Evolutionary conservation across 176 grass and related monocot genomes (phyloP), one percentile per base, ranked within the genome.

Genomic region (Lolium perenne): DNA sequence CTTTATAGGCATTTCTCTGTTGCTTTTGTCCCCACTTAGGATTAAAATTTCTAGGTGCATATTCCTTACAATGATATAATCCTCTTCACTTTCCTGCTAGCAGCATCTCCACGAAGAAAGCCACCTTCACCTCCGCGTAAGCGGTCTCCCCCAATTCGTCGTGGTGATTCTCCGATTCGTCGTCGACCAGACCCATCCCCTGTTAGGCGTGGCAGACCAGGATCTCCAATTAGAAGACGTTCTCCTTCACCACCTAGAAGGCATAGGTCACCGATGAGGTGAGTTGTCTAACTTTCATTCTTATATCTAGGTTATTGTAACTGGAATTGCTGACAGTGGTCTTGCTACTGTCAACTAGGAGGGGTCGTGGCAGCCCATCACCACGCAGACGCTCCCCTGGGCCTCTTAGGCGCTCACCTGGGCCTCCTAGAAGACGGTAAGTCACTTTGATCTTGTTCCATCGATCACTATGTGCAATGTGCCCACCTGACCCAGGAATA

Each of bases 171-270:
- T 58, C 89, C 87, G 60, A 70, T 91, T 53, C 91, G 88, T 78
- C 91, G 83, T 18, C 85, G 83, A 62, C 38, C 35, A 72, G 86
- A 89, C 84, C 76, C 76, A 75, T 89, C 86, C 57, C 92, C 89
- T 71, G 46, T 84, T 45, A 87, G 89, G 83, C 89, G 69, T 84
- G 89, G 92, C 15, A 94, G 92, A 61, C 75, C 84, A 56, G 78
- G 79, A 84, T 96, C 97, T 86, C 97, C 96, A 83, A 25, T 80
- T 80, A 94, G 97, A 88, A 99, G 94, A 57, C 92, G 83, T 48
- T 96, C 97, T 83, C 97, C 90, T 80, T 94, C 94, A n/a, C 83
- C 81, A n/a, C 91, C 85, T 85, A 88, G 97, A 83, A 93, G 97
- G 85, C 83, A 90, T 82, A 91, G 97, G 49, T 94, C 94, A 78